phyloP scores from a whole-genome alignment of 345 rosid species.

The Populus nigra region DNA sequence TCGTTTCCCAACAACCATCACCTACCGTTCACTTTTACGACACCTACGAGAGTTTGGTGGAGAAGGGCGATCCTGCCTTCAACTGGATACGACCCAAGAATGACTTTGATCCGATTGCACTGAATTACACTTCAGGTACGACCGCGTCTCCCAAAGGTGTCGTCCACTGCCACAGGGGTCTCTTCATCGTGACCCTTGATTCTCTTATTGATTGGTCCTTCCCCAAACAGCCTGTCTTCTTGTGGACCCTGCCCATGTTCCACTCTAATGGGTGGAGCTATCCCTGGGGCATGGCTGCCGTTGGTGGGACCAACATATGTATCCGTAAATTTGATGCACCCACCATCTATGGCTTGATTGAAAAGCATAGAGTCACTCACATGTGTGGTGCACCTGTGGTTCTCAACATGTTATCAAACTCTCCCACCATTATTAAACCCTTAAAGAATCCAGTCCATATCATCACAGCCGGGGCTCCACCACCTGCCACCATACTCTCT shows the following conservation, averaged over 20 bases:
- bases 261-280: slow-evolving; percentile 31
- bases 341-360: slow-evolving; percentile 12
- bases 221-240: slow-evolving; percentile 19
- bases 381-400: slow-evolving; percentile 22
- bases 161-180: slow-evolving; percentile 18
- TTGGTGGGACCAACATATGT: slow-evolving; percentile 28
- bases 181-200: slow-evolving; percentile 5
- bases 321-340: slow-evolving; percentile 14
- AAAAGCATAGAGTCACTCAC: slow-evolving; percentile 7
- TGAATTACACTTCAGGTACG: slow-evolving; percentile 29
- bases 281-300: slow-evolving; percentile 27
- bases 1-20: not conserved
- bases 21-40: slow-evolving; percentile 13
- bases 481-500: not conserved
- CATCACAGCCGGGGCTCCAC: slow-evolving; percentile 10
- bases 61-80: slow-evolving; percentile 17
- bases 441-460: not conserved
- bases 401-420: slow-evolving; percentile 1
- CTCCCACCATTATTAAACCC: not conserved
- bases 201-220: slow-evolving; percentile 21
- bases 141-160: slow-evolving; percentile 31
- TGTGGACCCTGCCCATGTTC: slow-evolving; percentile 31
- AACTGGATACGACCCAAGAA: slow-evolving; percentile 21
- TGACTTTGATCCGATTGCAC: slow-evolving; percentile 21
- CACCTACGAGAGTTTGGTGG: slow-evolving; percentile 17